Evolutionary conservation across 2,329 filamentous ascomycete species (phyloP).

Genomic region (Elsinoe necatrix): DNA sequence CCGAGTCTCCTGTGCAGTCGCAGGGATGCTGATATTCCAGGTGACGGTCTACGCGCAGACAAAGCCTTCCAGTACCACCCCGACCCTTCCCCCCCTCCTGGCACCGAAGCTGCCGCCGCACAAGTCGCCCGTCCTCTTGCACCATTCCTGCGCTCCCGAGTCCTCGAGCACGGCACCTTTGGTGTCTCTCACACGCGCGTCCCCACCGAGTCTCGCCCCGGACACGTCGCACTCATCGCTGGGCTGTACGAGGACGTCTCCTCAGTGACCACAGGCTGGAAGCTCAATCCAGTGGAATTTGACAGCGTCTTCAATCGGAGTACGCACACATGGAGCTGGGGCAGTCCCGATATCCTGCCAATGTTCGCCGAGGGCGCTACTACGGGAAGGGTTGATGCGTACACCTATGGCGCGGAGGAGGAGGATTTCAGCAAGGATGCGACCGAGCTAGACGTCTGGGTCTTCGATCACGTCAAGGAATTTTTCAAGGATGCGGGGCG

Average conservation of each 20-base stretch:
- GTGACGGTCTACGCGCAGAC: conserved; percentile 90
- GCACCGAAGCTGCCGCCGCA: conserved; percentile 52
- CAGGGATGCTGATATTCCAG: conserved; percentile 30
- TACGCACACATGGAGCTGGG: conserved; percentile 97
- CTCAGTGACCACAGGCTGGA: conserved; percentile 95
- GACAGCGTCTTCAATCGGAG: conserved; percentile 98
- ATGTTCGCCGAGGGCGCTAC: conserved; percentile 96
- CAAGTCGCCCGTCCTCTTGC: conserved; percentile 71
- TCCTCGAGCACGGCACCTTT: conserved; percentile 86
- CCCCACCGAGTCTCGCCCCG: conserved; percentile 90
- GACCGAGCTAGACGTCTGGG: conserved; percentile 78
- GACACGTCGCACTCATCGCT: conserved; percentile 93
- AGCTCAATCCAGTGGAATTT: conserved; percentile 95
- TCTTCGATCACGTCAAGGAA: conserved; percentile 86
- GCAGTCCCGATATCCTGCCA: conserved; percentile 89
- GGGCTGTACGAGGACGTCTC: conserved; percentile 97
- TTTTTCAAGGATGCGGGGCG: conserved; percentile 72
- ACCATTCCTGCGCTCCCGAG: conserved; percentile 81
- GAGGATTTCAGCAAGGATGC: conserved; percentile 88
- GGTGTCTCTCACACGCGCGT: conserved; percentile 95
- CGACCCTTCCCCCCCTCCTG: conserved; percentile 62
- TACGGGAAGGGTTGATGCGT: conserved; percentile 78
- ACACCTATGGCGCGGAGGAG: conserved; percentile 70
- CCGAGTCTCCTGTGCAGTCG: neutral
- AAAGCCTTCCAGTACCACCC: conserved; percentile 93